Evolutionary conservation across 2,329 filamentous ascomycete species (phyloP).

Genomic region (Acephala macrosclerotiorum): DNA sequence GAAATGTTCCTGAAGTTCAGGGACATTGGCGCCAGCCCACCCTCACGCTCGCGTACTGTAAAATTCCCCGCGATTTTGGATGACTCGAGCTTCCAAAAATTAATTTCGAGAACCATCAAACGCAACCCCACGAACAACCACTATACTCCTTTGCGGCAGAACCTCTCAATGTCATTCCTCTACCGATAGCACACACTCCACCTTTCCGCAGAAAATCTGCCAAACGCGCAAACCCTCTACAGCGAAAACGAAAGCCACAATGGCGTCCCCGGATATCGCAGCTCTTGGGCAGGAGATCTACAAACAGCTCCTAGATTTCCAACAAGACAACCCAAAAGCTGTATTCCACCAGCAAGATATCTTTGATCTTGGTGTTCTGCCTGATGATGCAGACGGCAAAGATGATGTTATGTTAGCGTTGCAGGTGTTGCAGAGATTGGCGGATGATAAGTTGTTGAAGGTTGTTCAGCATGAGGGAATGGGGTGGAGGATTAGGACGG

Average conservation of each 20-base stretch:
- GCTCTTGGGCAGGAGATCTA: constrained; percentile 41
- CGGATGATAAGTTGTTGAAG: constrained; percentile 66
- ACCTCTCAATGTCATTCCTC: constrained; percentile 31
- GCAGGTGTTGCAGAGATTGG: constrained; percentile 62
- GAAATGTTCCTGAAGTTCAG: not conserved
- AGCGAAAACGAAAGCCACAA: constrained; percentile 10
- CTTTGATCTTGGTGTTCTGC: constrained; percentile 62
- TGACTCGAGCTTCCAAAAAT: constrained; percentile 22
- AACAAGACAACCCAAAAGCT: constrained; percentile 34
- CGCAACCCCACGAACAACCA: not conserved
- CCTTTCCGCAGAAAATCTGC: constrained; percentile 18
- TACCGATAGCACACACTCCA: constrained; percentile 29
- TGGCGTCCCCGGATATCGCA: constrained; percentile 32
- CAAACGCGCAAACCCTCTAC: constrained; percentile 8
- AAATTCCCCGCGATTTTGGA: constrained; percentile 10
- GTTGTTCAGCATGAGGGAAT: constrained; percentile 54
- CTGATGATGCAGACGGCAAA: constrained; percentile 45
- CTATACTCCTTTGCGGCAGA: not conserved
- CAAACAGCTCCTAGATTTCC: constrained; percentile 33
- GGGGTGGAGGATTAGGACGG: constrained; percentile 65
- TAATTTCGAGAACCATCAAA: constrained; percentile 11
- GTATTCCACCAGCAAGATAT: constrained; percentile 67
- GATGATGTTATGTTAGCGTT: constrained; percentile 62
- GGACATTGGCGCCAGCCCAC: constrained; percentile 17
- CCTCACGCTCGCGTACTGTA: too few relatives aligned